Conservation (phyloP, 2,329 filamentous ascomycete species). For the Cordyceps militaris region DNA sequence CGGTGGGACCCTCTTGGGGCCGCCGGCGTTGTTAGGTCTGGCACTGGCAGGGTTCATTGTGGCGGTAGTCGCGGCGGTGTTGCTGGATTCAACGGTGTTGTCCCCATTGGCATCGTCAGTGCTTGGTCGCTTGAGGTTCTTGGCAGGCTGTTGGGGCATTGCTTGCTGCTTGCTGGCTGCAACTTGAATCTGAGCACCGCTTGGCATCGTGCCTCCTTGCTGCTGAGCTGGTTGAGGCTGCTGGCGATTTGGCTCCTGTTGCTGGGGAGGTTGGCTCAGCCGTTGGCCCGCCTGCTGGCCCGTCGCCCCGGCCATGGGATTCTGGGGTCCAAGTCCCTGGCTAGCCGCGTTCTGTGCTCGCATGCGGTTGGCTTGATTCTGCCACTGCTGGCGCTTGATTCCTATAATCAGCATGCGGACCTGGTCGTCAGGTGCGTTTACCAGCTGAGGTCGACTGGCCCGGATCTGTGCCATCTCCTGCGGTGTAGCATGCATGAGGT, state of each 20-base stretch:
- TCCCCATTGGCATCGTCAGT: conserved; percentile 40
- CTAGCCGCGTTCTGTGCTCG: conserved; percentile 20
- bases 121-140: conserved; percentile 45
- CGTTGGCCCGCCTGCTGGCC: conserved; percentile 15
- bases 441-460: conserved; percentile 19
- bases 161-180: conserved; percentile 19
- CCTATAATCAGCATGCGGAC: conserved; percentile 25
- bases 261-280: conserved; percentile 16
- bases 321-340: conserved; percentile 13
- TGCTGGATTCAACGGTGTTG: conserved; percentile 28
- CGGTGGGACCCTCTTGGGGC: conserved; percentile 18
- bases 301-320: conserved; percentile 15
- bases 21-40: conserved; percentile 15
- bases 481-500: conserved; percentile 26
- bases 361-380: conserved; percentile 21
- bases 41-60: conserved; percentile 12
- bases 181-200: conserved; percentile 16
- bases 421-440: conserved; percentile 28
- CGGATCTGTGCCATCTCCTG: conserved; percentile 29
- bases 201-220: conserved; percentile 20
- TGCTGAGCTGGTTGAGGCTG: conserved; percentile 30
- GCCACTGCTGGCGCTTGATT: conserved; percentile 28
- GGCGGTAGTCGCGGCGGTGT: background rate
- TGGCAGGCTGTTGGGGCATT: conserved; percentile 25
- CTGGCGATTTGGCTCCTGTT: conserved; percentile 25